A percentile compares a stretch with the other conserved stretches of the same genome.
phyloP scores from a whole-genome alignment of 1,284 basidiomycete species.

The Malassezia dermatis region DNA sequence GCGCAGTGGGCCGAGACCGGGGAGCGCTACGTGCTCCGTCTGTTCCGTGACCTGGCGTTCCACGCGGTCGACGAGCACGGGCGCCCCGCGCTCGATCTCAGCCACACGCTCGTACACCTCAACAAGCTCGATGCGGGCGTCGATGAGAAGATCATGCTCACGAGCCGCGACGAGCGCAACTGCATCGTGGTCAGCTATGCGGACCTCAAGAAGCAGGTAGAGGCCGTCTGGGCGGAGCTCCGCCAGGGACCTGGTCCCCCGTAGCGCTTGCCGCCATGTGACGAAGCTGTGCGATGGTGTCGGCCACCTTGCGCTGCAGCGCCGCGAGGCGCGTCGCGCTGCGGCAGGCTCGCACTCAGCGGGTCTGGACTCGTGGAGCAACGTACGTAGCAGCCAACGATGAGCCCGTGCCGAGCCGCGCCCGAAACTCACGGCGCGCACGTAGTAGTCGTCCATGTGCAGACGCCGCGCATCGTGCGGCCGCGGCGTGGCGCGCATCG shows the following conservation, averaged over 20 bases:
- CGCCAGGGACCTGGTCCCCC: neutral
- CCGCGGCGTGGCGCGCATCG: neutral
- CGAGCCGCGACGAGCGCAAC: conserved; percentile 85
- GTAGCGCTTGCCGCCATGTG: neutral
- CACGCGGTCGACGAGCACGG: conserved; percentile 88
- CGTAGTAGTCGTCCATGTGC: conserved; percentile 21
- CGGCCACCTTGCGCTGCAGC: conserved; percentile 20
- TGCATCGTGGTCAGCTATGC: conserved; percentile 91
- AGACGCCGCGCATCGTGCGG: conserved; percentile 1
- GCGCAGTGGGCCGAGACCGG: conserved; percentile 95
- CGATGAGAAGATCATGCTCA: conserved; percentile 87
- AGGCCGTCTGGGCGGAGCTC: conserved; percentile 36
- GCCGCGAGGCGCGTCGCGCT: conserved; percentile 14
- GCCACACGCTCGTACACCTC: conserved; percentile 42
- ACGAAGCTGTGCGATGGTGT: conserved; percentile 30
- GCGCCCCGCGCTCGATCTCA: conserved; percentile 70
- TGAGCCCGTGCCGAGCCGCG: conserved; percentile 20
- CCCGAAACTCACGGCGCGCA: conserved; percentile 27
- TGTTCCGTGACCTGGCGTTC: conserved; percentile 97
- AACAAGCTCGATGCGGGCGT: conserved; percentile 72
- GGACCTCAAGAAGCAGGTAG: conserved; percentile 53
- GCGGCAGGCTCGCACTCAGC: conserved; percentile 11
- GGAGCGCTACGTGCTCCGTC: conserved; percentile 91
- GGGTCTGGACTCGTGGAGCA: neutral
- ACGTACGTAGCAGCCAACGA: conserved; percentile 6